Conservation (phyloP, 768 basidiomycete species). For the Leucocoprinus leucothites region DNA sequence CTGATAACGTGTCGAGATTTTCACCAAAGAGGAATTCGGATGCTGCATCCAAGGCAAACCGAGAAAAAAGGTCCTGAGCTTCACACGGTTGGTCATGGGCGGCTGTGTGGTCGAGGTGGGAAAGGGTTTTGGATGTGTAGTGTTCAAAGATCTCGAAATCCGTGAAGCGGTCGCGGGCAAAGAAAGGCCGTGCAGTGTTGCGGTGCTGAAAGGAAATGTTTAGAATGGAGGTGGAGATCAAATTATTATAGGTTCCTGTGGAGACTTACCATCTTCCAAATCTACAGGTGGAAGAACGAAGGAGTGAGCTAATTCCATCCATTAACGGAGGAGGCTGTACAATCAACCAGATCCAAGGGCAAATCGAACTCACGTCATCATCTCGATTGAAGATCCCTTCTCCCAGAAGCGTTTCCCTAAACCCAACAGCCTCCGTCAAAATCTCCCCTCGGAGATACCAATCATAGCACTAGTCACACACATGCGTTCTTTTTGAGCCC, state of each 20-base stretch:
- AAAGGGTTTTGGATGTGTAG: slow-evolving; percentile 44
- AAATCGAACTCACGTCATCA: slow-evolving; percentile 47
- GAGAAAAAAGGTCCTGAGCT: slow-evolving; percentile 63
- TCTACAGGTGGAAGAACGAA: slow-evolving; percentile 23
- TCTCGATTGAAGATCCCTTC: slow-evolving; percentile 78
- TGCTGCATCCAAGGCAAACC: slow-evolving; percentile 69
- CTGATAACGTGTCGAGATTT: slow-evolving; percentile 58
- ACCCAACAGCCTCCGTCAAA: background rate
- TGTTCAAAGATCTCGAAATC: slow-evolving; percentile 69
- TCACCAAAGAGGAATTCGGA: slow-evolving; percentile 73
- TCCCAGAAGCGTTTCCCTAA: slow-evolving; percentile 62
- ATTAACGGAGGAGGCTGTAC: background rate
- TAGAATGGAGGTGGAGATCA: background rate
- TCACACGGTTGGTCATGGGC: slow-evolving; percentile 45
- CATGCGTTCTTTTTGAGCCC: slow-evolving; percentile 63
- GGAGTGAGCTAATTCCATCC: background rate
- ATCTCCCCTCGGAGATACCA: background rate
- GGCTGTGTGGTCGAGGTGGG: slow-evolving; percentile 41
- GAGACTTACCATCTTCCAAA: slow-evolving; percentile 60
- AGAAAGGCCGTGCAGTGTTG: slow-evolving; percentile 66
- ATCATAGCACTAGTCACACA: slow-evolving; percentile 27
- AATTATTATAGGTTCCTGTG: background rate
- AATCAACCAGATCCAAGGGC: background rate
- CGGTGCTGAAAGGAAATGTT: slow-evolving; percentile 49
- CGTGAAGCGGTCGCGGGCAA: slow-evolving; percentile 66